A percentile compares a stretch with the other conserved stretches of the same genome.
Conservation (phyloP, 768 basidiomycete genomes). For the Mycena olivaceomarginata region DNA sequence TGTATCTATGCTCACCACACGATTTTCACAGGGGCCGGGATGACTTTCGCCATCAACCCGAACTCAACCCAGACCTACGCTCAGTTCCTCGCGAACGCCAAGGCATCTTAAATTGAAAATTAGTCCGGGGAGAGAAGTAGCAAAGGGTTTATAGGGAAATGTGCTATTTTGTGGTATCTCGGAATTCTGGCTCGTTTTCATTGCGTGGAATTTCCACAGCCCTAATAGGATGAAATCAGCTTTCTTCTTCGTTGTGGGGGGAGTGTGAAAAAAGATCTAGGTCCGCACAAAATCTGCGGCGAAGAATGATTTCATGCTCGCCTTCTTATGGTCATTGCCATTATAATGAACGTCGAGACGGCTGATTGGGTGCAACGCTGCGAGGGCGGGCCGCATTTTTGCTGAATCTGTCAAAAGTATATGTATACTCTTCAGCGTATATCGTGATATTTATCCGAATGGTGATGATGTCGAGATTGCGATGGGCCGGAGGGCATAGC, state of each 20-base stretch:
- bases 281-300: not conserved
- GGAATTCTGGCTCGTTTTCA: slow-evolving; percentile 6
- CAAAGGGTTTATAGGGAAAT: not conserved
- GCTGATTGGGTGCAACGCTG: not conserved
- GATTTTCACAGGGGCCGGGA: too few species aligned
- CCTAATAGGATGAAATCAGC: too few species aligned
- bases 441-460: slow-evolving; percentile 5
- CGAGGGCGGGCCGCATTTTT: not conserved
- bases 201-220: not conserved
- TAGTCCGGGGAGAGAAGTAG: not conserved
- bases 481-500: not conserved
- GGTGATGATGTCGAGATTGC: not conserved
- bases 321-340: not conserved
- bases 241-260: too few species aligned
- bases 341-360: not conserved
- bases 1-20: not conserved
- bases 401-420: not conserved
- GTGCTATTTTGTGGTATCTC: not conserved
- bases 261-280: not conserved
- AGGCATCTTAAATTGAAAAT: slow-evolving; percentile 18
- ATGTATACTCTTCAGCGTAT: not conserved
- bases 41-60: slow-evolving; percentile 40
- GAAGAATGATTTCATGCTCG: slow-evolving; percentile 6
- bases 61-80: slow-evolving; percentile 35
- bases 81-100: slow-evolving; percentile 35